Base-by-base conservation (phyloP, 345 rosid species). In the Corchorus capsularis region DNA sequence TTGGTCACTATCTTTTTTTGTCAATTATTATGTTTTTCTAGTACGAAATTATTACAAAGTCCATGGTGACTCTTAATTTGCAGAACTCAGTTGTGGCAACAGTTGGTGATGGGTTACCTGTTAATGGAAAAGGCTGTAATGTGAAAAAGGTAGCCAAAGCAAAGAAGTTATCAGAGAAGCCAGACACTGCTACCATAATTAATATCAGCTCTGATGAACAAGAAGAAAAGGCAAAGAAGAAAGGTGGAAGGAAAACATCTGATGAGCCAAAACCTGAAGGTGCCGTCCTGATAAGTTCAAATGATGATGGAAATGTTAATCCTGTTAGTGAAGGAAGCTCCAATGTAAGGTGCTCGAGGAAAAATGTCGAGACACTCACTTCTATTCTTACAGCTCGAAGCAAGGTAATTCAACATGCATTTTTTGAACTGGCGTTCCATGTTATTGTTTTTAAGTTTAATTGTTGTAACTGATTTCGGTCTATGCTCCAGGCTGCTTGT, bases 361-460 rank as follows among this genome's bases (percentile, higher is more conserved):
- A 80, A 81, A 74, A 67, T 71, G 71, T 73, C 61, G 90, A 86
- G 80, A 82, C 90, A 57, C 83, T 90, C 69, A 87, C 92, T 27
- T 66, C 92, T 46, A 85, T 86, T 66, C 85, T 91, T 45, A 82
- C 83, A 47, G 92, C 96, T 50, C 71, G 96, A 77, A 93, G 94
- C 94, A 89, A 88, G 89, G 97, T 86, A 37, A 49, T 32, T 16
- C 35, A 27, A 22, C 19, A 16, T 32, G 12, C 4, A 0, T 15
- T 52, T 52, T 52, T 52, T 15, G n/a, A 52, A 52, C n/a, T 75
- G 69, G 72, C 6, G 20, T 10, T 15, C 41, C 14, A 5, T 14
- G 22, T 32, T 52, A 52, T 15, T 52, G 55, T 52, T 52, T 15
- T 52, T 15, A 52, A 13, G 55, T 4, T 52, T 4, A 52, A 52